Base-by-base conservation (phyloP, 1,284 basidiomycete genomes). In the Cryptococcus sp. region DNA sequence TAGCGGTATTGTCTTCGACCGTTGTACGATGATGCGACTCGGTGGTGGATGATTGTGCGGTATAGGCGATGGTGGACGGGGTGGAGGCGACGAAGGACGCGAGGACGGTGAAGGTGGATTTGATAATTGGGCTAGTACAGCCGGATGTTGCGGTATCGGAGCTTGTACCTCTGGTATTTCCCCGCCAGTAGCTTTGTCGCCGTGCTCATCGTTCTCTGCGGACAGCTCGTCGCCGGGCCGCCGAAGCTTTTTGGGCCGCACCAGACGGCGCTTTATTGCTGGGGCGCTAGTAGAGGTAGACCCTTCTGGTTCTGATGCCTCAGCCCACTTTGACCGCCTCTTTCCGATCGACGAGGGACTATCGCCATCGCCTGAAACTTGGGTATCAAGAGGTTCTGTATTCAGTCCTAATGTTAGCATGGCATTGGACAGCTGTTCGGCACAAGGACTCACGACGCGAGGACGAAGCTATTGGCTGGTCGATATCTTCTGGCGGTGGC, bases 201-300 rank as follows among this genome's bases (percentile, higher is more conserved):
- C 31, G 13, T 35, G 7, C 2, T 13, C 31, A 10, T 35, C 13
- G 31, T 35, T 13, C 8, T 10, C 31, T 35, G 31, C 10, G 31
- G 31, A 2, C 8, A 8, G 31, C 31, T 35, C 35, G 15, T 47
- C 53, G 13, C 60, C 57, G n/a, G 62, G 63, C 39, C 64, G 60
- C 20, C 73, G 67, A 10, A 72, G 42, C 61, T 70, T 70, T 52
- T 72, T 75, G 11, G 72, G 73, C 23, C 74, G 65, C 5, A 76
- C 66, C 2, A 73, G 50, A 11, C 73, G 65, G 27, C 66, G 59
- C 53, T 72, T 75, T 47, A 74, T 75, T 5, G 60, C 50, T 35
- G 57, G 53, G n/a, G 52, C 39, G 22, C 50, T 8, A 31, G 58
- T 38, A 15, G 41, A 31, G 6, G 53, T 31, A 42, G 49, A 16